Evolutionary conservation across 2,329 filamentous ascomycete species (phyloP), one percentile per base, ranked within the genome.

Genomic region (Xylaria sp.): DNA sequence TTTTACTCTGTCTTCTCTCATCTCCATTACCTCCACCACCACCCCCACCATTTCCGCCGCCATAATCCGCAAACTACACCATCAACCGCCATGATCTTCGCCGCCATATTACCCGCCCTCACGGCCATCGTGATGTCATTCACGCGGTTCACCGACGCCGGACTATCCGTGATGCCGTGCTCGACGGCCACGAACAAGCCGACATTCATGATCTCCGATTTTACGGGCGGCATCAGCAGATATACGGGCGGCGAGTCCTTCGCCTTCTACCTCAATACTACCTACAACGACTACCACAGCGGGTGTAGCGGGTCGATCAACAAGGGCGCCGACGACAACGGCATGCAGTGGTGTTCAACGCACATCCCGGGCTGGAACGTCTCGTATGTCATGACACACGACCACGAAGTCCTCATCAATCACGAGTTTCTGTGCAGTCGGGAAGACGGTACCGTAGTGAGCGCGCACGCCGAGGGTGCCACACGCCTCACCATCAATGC

Each of bases 201-300:
- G 5, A 60, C 23, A 23, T 70, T 73, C 66, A 60, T 55, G 5
- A 60, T 73, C 32, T 67, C 71, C 10, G 63, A 65, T 20, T 73
- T 70, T 60, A 72, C 70, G 28, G 71, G 71, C 44, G 67, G 70
- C 32, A 65, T 64, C 34, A 68, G 70, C 54, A 50, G n/a, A 39
- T 72, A 73, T 63, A 70, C 67, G 4, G 70, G 70, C 48, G 68
- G 70, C 65, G 67, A 72, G 57, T 72, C 70, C 1, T 73, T 73
- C 60, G 63, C 68, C 1, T 73, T 73, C 67, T 69, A 69, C 56
- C 71, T 73, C 50, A 66, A 68, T 58, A 70, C 65, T 25, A 70
- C 62, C 32, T 73, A 72, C 63, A 54, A 68, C 34, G 70, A 67
- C 60, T 73, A 72, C 57, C 64, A 66, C 52, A 70, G 67, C 59